A percentile compares a stretch with the other conserved stretches of the same genome.
phyloP scores from a whole-genome alignment of 2,329 filamentous ascomycete genomes.

The Bimuria novae-zelandiae region DNA sequence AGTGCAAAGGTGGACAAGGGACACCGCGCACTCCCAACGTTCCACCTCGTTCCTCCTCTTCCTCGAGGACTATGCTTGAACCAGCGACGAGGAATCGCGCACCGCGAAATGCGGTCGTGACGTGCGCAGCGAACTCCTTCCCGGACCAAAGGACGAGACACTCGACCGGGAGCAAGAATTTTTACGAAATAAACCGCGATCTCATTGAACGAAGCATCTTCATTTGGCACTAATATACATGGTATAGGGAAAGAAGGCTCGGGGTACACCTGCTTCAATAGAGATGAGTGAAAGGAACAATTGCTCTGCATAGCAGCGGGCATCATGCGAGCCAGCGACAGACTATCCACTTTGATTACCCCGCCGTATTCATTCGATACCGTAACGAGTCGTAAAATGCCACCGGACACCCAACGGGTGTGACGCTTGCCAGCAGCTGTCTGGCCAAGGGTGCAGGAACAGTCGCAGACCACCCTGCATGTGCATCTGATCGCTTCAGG shows the following conservation, averaged over 20 bases:
- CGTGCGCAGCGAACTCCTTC: not conserved
- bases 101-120: not conserved
- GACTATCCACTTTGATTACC: constrained; percentile 12
- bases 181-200: not conserved
- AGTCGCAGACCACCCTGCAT: constrained; percentile 20
- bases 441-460: constrained; percentile 12
- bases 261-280: constrained; percentile 7
- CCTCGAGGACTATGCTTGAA: not conserved
- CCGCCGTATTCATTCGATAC: constrained; percentile 8
- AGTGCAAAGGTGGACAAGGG: constrained; percentile 20
- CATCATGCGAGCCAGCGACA: constrained; percentile 17
- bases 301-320: constrained; percentile 13
- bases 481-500: constrained; percentile 8
- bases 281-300: constrained; percentile 3
- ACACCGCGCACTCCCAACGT: constrained; percentile 6
- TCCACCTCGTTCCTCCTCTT: constrained; percentile 8
- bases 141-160: not conserved
- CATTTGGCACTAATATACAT: constrained; percentile 20
- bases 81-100: not conserved
- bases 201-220: not conserved
- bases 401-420: constrained; percentile 28
- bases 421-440: constrained; percentile 27
- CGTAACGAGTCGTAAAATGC: constrained; percentile 15
- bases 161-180: not conserved
- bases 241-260: constrained; percentile 13